Conservation (phyloP, 805 yeast genomes). For the Ogataea degrootiae region DNA sequence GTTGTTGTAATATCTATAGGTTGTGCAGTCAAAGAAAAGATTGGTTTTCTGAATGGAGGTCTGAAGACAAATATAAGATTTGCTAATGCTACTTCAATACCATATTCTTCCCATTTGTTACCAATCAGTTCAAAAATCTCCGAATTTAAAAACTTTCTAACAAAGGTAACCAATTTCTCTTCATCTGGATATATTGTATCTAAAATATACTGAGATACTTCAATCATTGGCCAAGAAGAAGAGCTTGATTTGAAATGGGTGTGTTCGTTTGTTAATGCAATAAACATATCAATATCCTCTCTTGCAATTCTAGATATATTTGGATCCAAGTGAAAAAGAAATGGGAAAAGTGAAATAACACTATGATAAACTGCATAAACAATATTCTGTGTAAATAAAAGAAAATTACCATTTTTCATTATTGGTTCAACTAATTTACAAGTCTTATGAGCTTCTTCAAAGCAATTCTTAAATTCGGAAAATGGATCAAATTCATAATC, state of each 20-base stretch:
- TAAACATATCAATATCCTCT: background rate
- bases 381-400: conserved; percentile 1
- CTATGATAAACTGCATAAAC: conserved; percentile 2
- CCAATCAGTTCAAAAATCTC: background rate
- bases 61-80: background rate
- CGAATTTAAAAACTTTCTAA: background rate
- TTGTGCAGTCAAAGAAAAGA: too few relatives aligned
- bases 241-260: background rate
- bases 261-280: background rate
- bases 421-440: background rate
- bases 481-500: background rate
- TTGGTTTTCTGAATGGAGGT: conserved; percentile 1
- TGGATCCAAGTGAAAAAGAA: conserved; percentile 1
- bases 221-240: background rate
- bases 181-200: conserved; percentile 2
- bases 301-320: background rate
- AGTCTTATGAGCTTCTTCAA: background rate
- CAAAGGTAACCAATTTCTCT: background rate
- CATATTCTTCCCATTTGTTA: background rate
- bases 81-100: background rate
- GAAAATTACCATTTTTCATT: background rate
- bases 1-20: too few relatives aligned
- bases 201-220: conserved; percentile 1
- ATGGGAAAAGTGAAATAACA: background rate
- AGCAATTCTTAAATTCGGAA: background rate